Percentiles rank a stretch among this genome's conserved stretches.
Evolutionary conservation across 768 basidiomycete genomes (phyloP).

Genomic region (Lactarius pseudohatsudake): DNA sequence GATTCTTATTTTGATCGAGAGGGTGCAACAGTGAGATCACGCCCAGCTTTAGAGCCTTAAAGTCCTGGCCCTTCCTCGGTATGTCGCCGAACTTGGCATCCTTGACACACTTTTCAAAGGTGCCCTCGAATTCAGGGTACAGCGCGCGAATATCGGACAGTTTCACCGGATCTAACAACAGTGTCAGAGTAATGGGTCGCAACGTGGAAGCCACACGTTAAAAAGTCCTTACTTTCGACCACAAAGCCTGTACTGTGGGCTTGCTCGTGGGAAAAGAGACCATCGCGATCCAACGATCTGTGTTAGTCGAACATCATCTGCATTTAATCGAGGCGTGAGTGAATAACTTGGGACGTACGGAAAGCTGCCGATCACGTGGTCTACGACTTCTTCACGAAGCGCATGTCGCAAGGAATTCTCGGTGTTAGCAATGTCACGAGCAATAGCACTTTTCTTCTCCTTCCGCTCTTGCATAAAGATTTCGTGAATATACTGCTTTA

Average conservation of each 20-base stretch:
- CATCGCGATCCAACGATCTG: slow-evolving; percentile 3
- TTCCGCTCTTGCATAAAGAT: neutral
- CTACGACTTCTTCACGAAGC: slow-evolving; percentile 2
- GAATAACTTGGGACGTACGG: slow-evolving; percentile 4
- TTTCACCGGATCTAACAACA: neutral
- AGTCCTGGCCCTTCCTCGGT: neutral
- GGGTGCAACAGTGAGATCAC: neutral
- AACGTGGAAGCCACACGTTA: neutral
- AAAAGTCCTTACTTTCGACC: neutral
- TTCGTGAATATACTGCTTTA: neutral
- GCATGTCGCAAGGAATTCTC: neutral
- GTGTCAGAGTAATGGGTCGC: neutral
- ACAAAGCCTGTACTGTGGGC: too few species aligned
- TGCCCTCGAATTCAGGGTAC: neutral
- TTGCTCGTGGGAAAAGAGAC: neutral
- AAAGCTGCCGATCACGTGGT: neutral
- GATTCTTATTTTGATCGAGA: neutral
- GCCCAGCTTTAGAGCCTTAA: neutral
- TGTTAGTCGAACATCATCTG: neutral
- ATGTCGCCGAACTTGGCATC: neutral
- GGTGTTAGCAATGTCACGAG: neutral
- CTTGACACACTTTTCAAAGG: neutral
- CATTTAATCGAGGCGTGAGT: neutral
- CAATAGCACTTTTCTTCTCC: neutral
- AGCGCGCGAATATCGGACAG: neutral